Evolutionary conservation across 257 asterid species (phyloP), one percentile per base, ranked within the genome.

Genomic region (Forsythia suspensa): DNA sequence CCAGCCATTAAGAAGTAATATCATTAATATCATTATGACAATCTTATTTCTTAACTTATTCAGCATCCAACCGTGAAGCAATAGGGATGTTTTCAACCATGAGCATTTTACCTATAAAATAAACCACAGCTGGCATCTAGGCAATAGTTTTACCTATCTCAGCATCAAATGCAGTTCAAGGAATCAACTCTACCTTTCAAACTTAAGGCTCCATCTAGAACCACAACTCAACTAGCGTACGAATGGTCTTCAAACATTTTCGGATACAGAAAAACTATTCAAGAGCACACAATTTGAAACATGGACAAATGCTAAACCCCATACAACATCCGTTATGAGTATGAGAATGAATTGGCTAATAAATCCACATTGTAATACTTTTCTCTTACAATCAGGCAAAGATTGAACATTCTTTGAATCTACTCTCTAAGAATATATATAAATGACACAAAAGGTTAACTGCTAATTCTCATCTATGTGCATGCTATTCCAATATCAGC

Each of bases 391-490:
- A 61, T 46, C 44, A 57, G 71, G 57, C 11, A 57, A 46, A 76
- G 74, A 77, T 67, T 24, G 48, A 18, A 63, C 34, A 59, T 59
- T 59, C 57, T 63, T 6, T 44, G 29, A 42, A 44, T 48, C 81
- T 76, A 57, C 77, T 67, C 59, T 69, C 73, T 40, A 74, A 79
- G 66, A 38, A 77, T 70, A 20, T 65, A 6, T 39, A 65, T 29
- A 71, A 82, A 76, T 70, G 85, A 81, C 80, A 52, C 66, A 85
- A 76, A 76, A 75, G 57, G 84, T 85, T 83, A 51, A 89, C 81
- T 65, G 77, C 85, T 55, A 74, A 57, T 79, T 71, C 82, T 76
- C 77, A 86, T 13, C 75, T 76, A 79, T 82, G 79, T 71, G 85
- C 82, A 84, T 41, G 39, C 76, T 70, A 46, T 70, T 71, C 67